Evolutionary conservation across 1,139 yeast species (phyloP), one percentile per base, ranked within the genome.

Genomic region (Lodderomyces parapsilosis): DNA sequence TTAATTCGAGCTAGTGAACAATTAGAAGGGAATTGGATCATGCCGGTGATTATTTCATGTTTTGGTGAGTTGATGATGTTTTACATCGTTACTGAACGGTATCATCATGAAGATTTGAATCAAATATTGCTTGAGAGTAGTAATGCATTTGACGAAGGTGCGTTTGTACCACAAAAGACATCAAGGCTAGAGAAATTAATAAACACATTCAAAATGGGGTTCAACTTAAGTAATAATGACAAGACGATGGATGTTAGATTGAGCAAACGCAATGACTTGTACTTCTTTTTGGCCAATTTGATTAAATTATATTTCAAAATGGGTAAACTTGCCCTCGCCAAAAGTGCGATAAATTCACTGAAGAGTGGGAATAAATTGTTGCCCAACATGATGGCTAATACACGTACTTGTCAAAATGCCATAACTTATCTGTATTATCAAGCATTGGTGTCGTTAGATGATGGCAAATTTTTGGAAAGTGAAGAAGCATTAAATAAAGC

Each of bases 161-260:
- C n/a, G 15, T 30, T 28, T 14, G 19, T 6, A 18, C 27, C 22
- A 2, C 34, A 15, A 25, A 35, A 42, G n/a, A 43, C 48, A n/a
- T 49, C 57, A 14, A 51, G 69, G 4, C 58, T 77, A 42, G 86
- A 81, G 47, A 66, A 68, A 43, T 72, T 87, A 44, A 91, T 89
- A 5, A 78, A 68, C 45, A 78, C 84, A 69, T 59, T 89, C 47
- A 90, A 89, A 62, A 74, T 81, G 47, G 80, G 93, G 6, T 86
- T 90, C 63, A 87, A 86, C 48, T 62, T 86, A 4, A 86, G 96
- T 50, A 68, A 90, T 34, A 88, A 86, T 50, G 97, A 91, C 62
- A 77, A 93, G 48, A 82, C 81, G 46, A 70, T 76, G 13, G 82
- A 79, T 38, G 48, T 68, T 32, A 51, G 47, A 1, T 55, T 56